phyloP scores from a whole-genome alignment of 148 eudicot genomes.

The Rhododendron vialii region DNA sequence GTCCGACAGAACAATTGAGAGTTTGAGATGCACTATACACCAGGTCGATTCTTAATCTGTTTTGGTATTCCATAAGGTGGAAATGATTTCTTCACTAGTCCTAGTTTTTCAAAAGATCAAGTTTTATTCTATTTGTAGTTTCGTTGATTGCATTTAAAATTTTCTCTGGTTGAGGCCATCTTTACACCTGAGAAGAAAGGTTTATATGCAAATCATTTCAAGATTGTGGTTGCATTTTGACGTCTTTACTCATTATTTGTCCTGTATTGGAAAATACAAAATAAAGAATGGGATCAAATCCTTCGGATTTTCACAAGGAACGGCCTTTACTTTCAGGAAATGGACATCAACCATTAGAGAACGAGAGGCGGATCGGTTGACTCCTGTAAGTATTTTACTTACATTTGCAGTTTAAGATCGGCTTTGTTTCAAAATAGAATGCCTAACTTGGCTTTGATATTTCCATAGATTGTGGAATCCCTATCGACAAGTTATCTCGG shows the following conservation, averaged over 20 bases:
- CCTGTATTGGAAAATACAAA: neutral
- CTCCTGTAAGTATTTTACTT: slow-evolving; percentile 70
- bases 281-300: neutral
- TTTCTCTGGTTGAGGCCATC: neutral
- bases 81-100: slow-evolving; percentile 1
- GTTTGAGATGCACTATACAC: neutral
- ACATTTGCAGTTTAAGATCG: neutral
- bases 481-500: slow-evolving; percentile 83
- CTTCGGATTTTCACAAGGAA: neutral
- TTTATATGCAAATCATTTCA: neutral
- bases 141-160: neutral
- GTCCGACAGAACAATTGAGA: neutral
- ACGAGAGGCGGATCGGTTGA: slow-evolving; percentile 76
- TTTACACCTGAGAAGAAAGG: neutral
- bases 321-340: slow-evolving; percentile 51
- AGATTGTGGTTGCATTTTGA: neutral
- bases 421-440: neutral
- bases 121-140: neutral
- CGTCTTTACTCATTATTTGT: neutral
- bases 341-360: slow-evolving; percentile 80
- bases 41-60: neutral
- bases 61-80: neutral
- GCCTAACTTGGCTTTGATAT: slow-evolving; percentile 11
- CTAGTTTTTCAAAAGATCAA: neutral
- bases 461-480: slow-evolving; percentile 77